These are phyloP conservation scores for Naganishia sp. DNA, from an alignment of 1,284 basidiomycete genomes.

Conservation along the genomic window DNA sequence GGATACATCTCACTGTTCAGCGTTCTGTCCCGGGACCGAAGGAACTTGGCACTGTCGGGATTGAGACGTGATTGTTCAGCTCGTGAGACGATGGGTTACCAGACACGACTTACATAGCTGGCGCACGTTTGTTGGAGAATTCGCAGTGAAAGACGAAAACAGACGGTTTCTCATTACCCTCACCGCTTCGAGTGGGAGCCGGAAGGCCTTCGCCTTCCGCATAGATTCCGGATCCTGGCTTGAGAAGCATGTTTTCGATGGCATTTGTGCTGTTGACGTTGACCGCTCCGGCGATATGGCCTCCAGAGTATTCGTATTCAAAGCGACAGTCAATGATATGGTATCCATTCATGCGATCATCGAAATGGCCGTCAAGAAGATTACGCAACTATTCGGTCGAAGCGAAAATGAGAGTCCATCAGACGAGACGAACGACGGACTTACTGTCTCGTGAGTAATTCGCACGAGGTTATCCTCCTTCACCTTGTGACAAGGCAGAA, in stretches of 20 bases:
- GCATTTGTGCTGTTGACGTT: constrained; percentile 83
- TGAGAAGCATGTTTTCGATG: constrained; percentile 78
- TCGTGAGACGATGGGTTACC: neutral
- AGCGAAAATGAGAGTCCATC: neutral
- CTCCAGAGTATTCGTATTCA: constrained; percentile 92
- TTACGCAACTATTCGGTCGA: constrained; percentile 63
- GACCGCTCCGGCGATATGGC: constrained; percentile 87
- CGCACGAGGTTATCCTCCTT: constrained; percentile 94
- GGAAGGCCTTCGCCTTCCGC: constrained; percentile 60
- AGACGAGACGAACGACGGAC: constrained; percentile 35
- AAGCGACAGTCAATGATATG: constrained; percentile 95
- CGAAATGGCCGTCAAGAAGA: constrained; percentile 71
- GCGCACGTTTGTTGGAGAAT: constrained; percentile 91
- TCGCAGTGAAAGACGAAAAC: constrained; percentile 97
- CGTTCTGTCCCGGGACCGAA: constrained; percentile 85
- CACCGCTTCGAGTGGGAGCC: constrained; percentile 76
- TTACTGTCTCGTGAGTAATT: constrained; percentile 75
- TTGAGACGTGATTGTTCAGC: neutral
- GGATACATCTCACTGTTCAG: constrained; percentile 87
- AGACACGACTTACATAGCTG: constrained; percentile 73
- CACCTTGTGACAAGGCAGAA: constrained; percentile 89
- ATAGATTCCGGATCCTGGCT: constrained; percentile 56
- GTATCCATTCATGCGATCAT: constrained; percentile 66
- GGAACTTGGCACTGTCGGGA: constrained; percentile 73
- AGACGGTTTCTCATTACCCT: constrained; percentile 61